These are phyloP conservation scores for Calamus simplicifolius DNA, from an alignment of 176 grass and related monocot species.

Conservation along the genomic window DNA sequence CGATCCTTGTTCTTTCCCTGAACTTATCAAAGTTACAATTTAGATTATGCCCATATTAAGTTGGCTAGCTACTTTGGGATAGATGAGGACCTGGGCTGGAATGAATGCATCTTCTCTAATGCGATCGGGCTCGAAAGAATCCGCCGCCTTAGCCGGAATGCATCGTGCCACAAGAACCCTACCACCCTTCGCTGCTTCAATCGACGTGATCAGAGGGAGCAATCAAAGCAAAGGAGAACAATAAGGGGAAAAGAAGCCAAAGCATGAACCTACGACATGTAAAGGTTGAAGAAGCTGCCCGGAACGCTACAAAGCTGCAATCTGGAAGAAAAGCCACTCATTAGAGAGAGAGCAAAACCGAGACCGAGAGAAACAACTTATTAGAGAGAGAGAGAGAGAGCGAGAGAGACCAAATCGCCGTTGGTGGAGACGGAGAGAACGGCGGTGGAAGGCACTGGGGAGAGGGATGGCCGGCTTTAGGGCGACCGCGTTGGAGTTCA, in stretches of 20 bases:
- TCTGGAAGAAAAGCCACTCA: not conserved
- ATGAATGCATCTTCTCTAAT: constrained; percentile 4
- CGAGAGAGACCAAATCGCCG: constrained; percentile 1
- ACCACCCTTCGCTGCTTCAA: constrained; percentile 26
- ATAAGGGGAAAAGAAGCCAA: not conserved
- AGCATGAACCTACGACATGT: constrained; percentile 1
- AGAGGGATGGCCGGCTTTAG: constrained; percentile 19
- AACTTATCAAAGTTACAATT: no score
- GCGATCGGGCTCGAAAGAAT: constrained; percentile 38
- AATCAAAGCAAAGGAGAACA: not conserved
- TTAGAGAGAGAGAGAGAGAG: constrained; percentile 1
- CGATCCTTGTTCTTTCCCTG: no score
- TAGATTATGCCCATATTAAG: no score
- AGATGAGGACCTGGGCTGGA: constrained; percentile 34
- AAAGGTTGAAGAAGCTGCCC: constrained; percentile 4
- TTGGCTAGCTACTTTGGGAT: not conserved
- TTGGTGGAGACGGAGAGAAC: not conserved
- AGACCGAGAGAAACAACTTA: not conserved
- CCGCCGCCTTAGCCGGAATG: constrained; percentile 14
- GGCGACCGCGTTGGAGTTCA: constrained; percentile 15
- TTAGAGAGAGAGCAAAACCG: not conserved
- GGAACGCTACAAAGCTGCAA: constrained; percentile 1
- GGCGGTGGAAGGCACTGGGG: not conserved
- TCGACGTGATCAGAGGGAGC: constrained; percentile 3
- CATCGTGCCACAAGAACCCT: constrained; percentile 11